Evolutionary conservation across 23 red algal genomes (phyloP).

Genomic region (Gracilariopsis chorda): DNA sequence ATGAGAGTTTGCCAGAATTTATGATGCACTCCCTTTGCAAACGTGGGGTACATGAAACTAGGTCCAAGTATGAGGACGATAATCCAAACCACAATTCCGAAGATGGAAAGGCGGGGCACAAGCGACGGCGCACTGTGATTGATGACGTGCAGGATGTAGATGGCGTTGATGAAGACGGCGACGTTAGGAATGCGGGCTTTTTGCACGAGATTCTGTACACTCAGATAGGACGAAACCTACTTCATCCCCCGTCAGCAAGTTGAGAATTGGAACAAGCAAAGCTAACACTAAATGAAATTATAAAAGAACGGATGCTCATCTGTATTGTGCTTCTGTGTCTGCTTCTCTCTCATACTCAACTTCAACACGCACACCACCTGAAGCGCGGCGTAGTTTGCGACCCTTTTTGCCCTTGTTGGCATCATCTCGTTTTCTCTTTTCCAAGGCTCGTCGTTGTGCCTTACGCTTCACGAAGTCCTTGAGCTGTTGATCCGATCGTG

Average conservation of each 20-base stretch:
- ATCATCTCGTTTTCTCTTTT: background rate
- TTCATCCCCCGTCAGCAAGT: background rate
- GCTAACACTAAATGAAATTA: background rate
- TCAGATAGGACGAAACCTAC: slow-evolving; percentile 43
- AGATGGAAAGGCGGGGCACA: no score
- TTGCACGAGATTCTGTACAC: slow-evolving; percentile 22
- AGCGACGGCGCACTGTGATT: no score
- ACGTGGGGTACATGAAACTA: no score
- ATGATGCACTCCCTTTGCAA: background rate
- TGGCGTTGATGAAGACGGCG: background rate
- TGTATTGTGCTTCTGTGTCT: background rate
- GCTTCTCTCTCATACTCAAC: slow-evolving; percentile 54
- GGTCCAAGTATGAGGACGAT: no score
- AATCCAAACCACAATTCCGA: no score
- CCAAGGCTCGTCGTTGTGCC: slow-evolving; percentile 4
- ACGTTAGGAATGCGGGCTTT: background rate
- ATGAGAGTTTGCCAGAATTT: slow-evolving; percentile 10
- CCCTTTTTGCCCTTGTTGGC: slow-evolving; percentile 6
- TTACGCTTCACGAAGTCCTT: slow-evolving; percentile 6
- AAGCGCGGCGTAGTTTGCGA: slow-evolving; percentile 11
- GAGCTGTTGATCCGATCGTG: background rate
- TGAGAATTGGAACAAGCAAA: background rate
- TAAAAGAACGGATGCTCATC: background rate
- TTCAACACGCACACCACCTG: slow-evolving; percentile 33
- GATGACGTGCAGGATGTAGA: no score